Evolutionary conservation across 192 early-diverging fungal genomes (phyloP).

Genomic region (Chytriomyces sp.): DNA sequence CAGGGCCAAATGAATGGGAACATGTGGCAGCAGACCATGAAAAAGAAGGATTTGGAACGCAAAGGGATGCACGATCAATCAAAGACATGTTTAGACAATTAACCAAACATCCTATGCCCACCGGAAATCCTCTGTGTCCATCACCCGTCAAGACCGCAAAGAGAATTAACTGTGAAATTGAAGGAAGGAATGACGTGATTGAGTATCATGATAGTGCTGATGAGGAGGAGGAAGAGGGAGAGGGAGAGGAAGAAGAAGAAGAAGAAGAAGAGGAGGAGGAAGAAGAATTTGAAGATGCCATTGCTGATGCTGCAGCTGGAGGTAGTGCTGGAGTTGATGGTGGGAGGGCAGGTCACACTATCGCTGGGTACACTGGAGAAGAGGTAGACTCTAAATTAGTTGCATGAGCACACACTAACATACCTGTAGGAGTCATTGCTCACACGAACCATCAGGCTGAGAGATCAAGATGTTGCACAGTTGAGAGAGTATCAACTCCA

Average conservation of each 20-base stretch:
- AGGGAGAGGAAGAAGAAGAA: background rate
- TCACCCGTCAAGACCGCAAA: background rate
- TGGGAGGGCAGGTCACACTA: background rate
- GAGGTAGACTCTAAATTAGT: background rate
- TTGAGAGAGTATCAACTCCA: background rate
- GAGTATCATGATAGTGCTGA: background rate
- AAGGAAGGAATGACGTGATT: background rate
- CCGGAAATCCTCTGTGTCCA: constrained; percentile 6
- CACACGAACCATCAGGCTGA: background rate
- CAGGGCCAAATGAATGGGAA: background rate
- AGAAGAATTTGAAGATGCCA: background rate
- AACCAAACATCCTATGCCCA: background rate
- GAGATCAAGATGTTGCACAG: background rate
- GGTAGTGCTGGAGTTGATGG: background rate
- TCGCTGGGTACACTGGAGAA: background rate
- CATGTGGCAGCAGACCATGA: background rate
- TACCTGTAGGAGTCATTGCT: background rate
- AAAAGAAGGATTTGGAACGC: background rate
- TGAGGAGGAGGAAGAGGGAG: background rate
- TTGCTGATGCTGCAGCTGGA: background rate
- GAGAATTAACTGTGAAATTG: background rate
- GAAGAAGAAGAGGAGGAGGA: background rate
- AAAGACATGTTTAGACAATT: background rate
- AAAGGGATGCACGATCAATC: background rate
- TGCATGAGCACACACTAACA: background rate